A percentile compares a stretch with the other conserved stretches of the same genome.
Conservation (phyloP, 108 stramenopile genomes). For the Conticribra guillardii region DNA sequence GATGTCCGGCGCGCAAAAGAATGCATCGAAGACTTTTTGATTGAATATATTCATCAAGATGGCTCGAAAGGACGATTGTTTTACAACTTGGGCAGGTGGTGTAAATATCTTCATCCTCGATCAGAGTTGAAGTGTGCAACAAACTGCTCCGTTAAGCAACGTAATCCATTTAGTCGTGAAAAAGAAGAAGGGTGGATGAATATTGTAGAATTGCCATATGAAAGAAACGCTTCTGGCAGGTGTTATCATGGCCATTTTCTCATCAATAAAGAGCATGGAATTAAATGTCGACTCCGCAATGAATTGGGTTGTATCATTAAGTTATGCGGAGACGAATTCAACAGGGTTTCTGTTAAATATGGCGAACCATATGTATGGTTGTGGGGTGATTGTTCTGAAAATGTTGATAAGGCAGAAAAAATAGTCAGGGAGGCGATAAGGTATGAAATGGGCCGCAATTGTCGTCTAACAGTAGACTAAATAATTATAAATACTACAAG, state of each 20-base stretch:
- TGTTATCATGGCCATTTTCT: neutral
- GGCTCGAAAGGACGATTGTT: conserved; percentile 20
- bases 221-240: neutral
- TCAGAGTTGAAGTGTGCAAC: neutral
- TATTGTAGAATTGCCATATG: conserved; percentile 13
- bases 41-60: conserved; percentile 4
- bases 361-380: neutral
- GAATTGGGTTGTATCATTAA: neutral
- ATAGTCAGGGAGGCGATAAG: too few relatives aligned
- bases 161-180: conserved; percentile 12
- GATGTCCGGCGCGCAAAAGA: neutral
- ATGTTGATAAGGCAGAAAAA: neutral
- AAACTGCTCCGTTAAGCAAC: conserved; percentile 13
- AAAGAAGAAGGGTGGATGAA: conserved; percentile 23
- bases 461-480: too few relatives aligned
- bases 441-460: too few relatives aligned
- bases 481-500: too few relatives aligned
- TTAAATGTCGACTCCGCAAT: too few relatives aligned
- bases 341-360: neutral
- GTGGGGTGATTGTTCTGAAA: neutral
- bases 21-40: conserved; percentile 9
- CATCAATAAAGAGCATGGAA: neutral
- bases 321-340: neutral
- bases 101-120: conserved; percentile 21
- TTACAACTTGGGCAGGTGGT: conserved; percentile 13